phyloP scores from a whole-genome alignment of 805 yeast genomes.

The Zygosaccharomyces pseudorouxii region DNA sequence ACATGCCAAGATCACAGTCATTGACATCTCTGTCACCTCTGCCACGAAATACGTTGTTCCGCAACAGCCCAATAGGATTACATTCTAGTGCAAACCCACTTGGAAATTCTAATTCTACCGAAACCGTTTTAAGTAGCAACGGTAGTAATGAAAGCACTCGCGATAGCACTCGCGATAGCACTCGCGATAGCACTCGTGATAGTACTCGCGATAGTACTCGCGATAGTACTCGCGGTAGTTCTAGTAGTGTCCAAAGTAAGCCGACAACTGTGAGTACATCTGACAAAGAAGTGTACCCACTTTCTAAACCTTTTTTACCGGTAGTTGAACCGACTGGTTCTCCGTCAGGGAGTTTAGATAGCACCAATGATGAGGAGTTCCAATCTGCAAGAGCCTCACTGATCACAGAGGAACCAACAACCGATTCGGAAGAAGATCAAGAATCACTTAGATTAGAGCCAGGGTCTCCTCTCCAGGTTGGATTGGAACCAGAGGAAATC shows the following conservation, averaged over 20 bases:
- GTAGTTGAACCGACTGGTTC: conserved; percentile 7
- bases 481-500: background rate
- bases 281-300: conserved; percentile 7
- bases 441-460: background rate
- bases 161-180: background rate
- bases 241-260: conserved; percentile 8
- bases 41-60: background rate
- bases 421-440: background rate
- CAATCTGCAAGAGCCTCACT: background rate
- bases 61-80: background rate
- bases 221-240: conserved; percentile 1
- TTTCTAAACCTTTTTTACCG: conserved; percentile 1
- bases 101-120: background rate
- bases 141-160: conserved; percentile 1
- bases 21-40: background rate
- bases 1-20: conserved; percentile 3
- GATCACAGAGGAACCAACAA: background rate
- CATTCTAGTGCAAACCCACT: too few species aligned
- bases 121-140: conserved; percentile 3
- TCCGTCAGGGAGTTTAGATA: conserved; percentile 9
- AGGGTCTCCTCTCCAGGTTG: background rate
- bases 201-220: too few species aligned
- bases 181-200: too few species aligned
- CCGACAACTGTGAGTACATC: conserved; percentile 5
- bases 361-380: conserved; percentile 1